Evolutionary conservation across 2,329 filamentous ascomycete genomes (phyloP), one percentile per base, ranked within the genome.

Genomic region (Microsporum canis): DNA sequence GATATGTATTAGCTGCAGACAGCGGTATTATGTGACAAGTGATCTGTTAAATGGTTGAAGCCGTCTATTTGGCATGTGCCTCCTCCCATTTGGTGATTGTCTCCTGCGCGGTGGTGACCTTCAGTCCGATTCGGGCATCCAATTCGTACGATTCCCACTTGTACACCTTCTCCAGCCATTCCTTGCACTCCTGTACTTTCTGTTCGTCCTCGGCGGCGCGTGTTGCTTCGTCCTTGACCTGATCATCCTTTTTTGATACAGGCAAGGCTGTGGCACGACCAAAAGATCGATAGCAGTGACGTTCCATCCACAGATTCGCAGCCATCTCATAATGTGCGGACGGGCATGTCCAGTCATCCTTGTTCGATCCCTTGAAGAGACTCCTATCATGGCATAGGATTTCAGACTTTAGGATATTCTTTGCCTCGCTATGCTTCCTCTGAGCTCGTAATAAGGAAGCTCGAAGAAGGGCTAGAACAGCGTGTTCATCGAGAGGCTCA

Each of bases 271-370:
- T 57, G 17, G 58, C 14, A 34, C 63, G 43, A 10, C 57, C 51
- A 27, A 61, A 45, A 10, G 60, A 55, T 39, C 29, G 60, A 64
- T 75, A 79, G 58, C 64, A 74, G 63, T 71, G 71, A 6, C 78
- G 67, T 68, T 92, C 87, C 61, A 82, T 80, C 91, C 92, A 99
- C 0, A 86, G 77, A 60, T 89, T 84, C 5, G 88, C 89, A 0
- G 85, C 91, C 77, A 94, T 84, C 74, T 99, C 94, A 73, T 96
- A 96, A 66, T 89, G 80, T 1, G 88, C 90, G 0, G 86, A 84
- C 0, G 92, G 89, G 80, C 86, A 78, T 76, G 72, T 88, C 87
- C 79, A 81, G 62, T 80, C 76, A 62, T 81, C 79, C 60, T 74
- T 75, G 23, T 77, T 68, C 43, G 71, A 67, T 2, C 76, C 77